phyloP scores from a whole-genome alignment of 371 early-diverging fungal species.

The Chytridiales sp. region DNA sequence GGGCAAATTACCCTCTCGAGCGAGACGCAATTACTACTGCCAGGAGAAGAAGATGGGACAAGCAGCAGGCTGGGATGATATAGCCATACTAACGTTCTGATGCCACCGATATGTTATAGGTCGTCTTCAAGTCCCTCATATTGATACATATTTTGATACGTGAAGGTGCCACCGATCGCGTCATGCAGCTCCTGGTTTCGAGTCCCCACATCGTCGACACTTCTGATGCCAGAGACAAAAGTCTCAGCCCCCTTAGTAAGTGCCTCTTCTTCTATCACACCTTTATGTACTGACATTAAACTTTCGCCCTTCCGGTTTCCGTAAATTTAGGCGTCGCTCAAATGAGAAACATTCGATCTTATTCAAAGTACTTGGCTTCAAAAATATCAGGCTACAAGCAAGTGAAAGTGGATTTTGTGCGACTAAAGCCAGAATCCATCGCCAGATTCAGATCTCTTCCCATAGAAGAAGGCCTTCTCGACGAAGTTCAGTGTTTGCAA shows the following conservation, averaged over 20 bases:
- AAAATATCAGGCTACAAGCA: constrained; percentile 75
- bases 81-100: neutral
- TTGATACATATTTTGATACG: constrained; percentile 82
- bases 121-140: constrained; percentile 86
- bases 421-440: constrained; percentile 53
- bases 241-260: constrained; percentile 49
- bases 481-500: constrained; percentile 76
- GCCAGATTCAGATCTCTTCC: constrained; percentile 56
- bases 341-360: constrained; percentile 74
- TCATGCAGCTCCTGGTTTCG: constrained; percentile 67
- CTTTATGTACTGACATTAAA: constrained; percentile 1
- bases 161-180: constrained; percentile 71
- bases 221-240: constrained; percentile 61
- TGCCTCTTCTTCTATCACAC: too few relatives aligned
- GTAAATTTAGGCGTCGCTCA: constrained; percentile 48
- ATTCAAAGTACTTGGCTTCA: constrained; percentile 80
- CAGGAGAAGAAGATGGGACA: too few relatives aligned
- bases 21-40: constrained; percentile 25
- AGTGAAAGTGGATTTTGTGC: constrained; percentile 70
- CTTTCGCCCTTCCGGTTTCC: too few relatives aligned
- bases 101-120: constrained; percentile 59
- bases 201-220: constrained; percentile 62
- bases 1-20: constrained; percentile 15
- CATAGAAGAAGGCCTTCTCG: constrained; percentile 69
- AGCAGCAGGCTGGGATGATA: constrained; percentile 27